Percentiles rank a stretch among this genome's conserved stretches.
Conservation (phyloP, 2,329 filamentous ascomycete genomes). For the Cadophora sp. region DNA sequence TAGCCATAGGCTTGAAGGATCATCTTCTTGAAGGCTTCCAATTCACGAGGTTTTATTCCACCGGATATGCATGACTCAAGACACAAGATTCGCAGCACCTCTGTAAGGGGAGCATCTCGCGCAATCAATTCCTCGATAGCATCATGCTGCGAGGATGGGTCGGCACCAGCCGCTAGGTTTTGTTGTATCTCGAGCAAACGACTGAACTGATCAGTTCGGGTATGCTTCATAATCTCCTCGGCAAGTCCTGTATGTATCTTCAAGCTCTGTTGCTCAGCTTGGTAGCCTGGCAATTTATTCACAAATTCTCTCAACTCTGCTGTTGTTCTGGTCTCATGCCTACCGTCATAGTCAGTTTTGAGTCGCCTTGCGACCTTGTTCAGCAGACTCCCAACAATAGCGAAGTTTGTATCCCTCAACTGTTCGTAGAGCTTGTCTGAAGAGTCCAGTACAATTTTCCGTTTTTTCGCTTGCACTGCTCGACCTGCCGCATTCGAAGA, state of each 20-base stretch:
- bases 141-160: conserved; percentile 88
- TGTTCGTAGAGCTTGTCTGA: conserved; percentile 89
- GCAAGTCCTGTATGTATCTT: conserved; percentile 90
- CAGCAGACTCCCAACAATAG: conserved; percentile 85
- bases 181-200: conserved; percentile 92
- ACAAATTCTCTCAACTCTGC: conserved; percentile 95
- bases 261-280: conserved; percentile 91
- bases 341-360: conserved; percentile 85
- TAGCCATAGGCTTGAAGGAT: conserved; percentile 94
- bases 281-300: conserved; percentile 88
- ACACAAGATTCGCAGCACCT: conserved; percentile 84
- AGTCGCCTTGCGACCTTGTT: conserved; percentile 91
- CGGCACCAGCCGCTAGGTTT: conserved; percentile 88
- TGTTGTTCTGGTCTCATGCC: conserved; percentile 85
- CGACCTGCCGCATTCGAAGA: conserved; percentile 62
- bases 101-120: conserved; percentile 79
- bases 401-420: conserved; percentile 91
- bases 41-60: conserved; percentile 85
- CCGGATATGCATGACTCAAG: conserved; percentile 91
- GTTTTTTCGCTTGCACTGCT: conserved; percentile 72
- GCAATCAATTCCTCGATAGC: conserved; percentile 94
- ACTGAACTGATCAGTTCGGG: conserved; percentile 86
- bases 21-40: conserved; percentile 86
- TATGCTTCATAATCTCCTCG: conserved; percentile 95
- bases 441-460: conserved; percentile 87